Conservation (phyloP, 805 yeast genomes). For the Wickerhamomyces queroliae region DNA sequence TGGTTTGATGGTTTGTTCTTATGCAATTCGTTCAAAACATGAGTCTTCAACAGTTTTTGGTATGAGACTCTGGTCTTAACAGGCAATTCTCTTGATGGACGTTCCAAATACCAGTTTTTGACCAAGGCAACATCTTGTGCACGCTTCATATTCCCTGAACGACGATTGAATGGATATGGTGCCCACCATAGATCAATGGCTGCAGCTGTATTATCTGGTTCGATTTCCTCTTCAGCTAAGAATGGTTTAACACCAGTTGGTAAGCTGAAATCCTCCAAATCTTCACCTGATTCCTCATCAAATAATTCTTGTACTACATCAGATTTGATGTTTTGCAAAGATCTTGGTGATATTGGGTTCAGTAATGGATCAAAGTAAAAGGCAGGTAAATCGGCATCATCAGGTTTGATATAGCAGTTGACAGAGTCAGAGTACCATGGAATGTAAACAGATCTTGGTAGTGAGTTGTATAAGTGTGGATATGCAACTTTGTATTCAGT, state of each 20-base stretch:
- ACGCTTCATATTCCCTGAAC: slow-evolving; percentile 66
- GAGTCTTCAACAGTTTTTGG: slow-evolving; percentile 77
- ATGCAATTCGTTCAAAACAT: slow-evolving; percentile 69
- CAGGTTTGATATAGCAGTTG: slow-evolving; percentile 40
- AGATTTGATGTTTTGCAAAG: slow-evolving; percentile 16
- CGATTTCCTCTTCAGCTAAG: slow-evolving; percentile 38
- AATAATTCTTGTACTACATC: slow-evolving; percentile 18
- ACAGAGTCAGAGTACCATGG: slow-evolving; percentile 63
- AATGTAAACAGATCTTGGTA: slow-evolving; percentile 57
- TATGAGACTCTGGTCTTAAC: slow-evolving; percentile 81
- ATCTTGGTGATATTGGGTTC: slow-evolving; percentile 46
- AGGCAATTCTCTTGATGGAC: slow-evolving; percentile 55
- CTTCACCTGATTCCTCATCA: slow-evolving; percentile 28
- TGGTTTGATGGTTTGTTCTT: slow-evolving; percentile 34
- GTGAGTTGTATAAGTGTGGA: slow-evolving; percentile 78
- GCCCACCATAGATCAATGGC: slow-evolving; percentile 75
- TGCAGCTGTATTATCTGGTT: slow-evolving; percentile 38
- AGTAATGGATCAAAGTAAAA: slow-evolving; percentile 49
- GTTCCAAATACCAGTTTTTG: slow-evolving; percentile 76
- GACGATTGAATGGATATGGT: slow-evolving; percentile 77
- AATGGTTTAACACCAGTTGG: slow-evolving; percentile 46
- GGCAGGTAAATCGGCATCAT: slow-evolving; percentile 41
- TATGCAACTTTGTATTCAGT: slow-evolving; percentile 85
- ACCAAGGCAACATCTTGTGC: slow-evolving; percentile 87
- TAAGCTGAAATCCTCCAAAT: slow-evolving; percentile 33